Evolutionary conservation across 257 asterid genomes (phyloP).

Genomic region (Lantana camara): DNA sequence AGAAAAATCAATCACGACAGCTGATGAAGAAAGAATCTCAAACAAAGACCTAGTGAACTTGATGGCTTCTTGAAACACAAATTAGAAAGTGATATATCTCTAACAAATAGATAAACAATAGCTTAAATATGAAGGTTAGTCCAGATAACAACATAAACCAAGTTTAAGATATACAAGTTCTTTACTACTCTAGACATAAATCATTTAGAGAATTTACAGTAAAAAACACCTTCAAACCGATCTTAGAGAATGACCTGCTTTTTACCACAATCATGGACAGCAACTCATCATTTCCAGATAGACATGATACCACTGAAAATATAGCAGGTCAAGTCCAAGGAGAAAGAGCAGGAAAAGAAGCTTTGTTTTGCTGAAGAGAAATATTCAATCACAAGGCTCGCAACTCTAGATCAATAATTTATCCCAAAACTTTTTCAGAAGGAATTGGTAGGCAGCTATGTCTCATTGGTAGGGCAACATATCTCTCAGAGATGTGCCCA

Average conservation of each 20-base stretch:
- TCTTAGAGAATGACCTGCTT: slow-evolving; percentile 2
- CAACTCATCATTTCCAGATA: slow-evolving; percentile 3
- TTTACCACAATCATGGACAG: slow-evolving; percentile 3
- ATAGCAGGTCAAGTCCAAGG: not conserved
- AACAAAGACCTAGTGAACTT: slow-evolving; percentile 17
- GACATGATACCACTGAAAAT: not conserved
- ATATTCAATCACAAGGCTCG: not conserved
- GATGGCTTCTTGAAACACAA: slow-evolving; percentile 10
- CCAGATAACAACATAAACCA: not conserved
- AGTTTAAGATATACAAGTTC: slow-evolving; percentile 5
- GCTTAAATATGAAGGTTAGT: not conserved
- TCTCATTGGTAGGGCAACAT: not conserved
- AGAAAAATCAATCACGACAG: slow-evolving; percentile 15
- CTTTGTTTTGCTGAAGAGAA: not conserved
- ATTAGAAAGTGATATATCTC: slow-evolving; percentile 14
- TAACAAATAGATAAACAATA: slow-evolving; percentile 1
- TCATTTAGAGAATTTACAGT: not conserved
- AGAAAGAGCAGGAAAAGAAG: slow-evolving; percentile 1
- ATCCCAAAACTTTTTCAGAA: not conserved
- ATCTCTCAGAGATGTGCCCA: too few relatives aligned
- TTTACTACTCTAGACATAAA: slow-evolving; percentile 7
- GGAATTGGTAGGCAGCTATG: not conserved
- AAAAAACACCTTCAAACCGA: not conserved
- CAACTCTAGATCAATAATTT: not conserved
- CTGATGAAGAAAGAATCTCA: slow-evolving; percentile 11